Base-by-base conservation (phyloP, 2,329 filamentous ascomycete species). In the Colletotrichum lindemuthianum region DNA sequence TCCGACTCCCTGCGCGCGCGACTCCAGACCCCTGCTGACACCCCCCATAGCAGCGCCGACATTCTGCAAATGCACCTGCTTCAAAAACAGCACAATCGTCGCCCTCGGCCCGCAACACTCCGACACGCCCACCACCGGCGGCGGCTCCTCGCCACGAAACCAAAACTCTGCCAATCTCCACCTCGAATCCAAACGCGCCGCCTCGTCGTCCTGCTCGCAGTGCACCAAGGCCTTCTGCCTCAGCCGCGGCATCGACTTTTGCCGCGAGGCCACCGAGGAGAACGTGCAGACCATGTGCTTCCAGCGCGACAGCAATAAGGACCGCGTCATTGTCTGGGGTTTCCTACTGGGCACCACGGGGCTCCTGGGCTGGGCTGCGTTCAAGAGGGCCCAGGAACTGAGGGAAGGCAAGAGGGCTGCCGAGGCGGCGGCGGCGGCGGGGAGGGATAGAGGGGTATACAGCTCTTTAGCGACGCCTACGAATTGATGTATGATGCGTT, bases 21-120 rank as follows among this genome's bases (percentile, higher is more conserved):
- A 32, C 43, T 45, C 43, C 13, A 44, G 16, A n/a, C 13, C n/a
- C 43, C 13, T 9, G 43, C 72, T 73, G 67, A 75, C 68, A 58
- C 41, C 33, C 39, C 6, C 59, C 10, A 40, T 71, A 89, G 87
- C 84, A 37, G 83, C 86, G 47, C 87, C 86, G 15, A 86, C 85
- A 2, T 90, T 90, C 74, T 90, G 88, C 81, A 90, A 90, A 82
- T 90, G 88, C 78, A 90, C 86, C 69, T 90, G 88, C 78, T 88
- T 88, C 79, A 86, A 86, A 70, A 90, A 90, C 79, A 88, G 85
- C 81, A 90, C 87, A 69, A 88, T 90, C 71, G 88, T 90, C 72
- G 81, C 84, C 12, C 82, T 89, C 9, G 84, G 81, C n/a, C 82
- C 84, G 4, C 76, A 81, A 63, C 70, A 76, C 56, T 68, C 74